Conservation (phyloP, 345 rosid species). For the Eucalyptus pauciflora region DNA sequence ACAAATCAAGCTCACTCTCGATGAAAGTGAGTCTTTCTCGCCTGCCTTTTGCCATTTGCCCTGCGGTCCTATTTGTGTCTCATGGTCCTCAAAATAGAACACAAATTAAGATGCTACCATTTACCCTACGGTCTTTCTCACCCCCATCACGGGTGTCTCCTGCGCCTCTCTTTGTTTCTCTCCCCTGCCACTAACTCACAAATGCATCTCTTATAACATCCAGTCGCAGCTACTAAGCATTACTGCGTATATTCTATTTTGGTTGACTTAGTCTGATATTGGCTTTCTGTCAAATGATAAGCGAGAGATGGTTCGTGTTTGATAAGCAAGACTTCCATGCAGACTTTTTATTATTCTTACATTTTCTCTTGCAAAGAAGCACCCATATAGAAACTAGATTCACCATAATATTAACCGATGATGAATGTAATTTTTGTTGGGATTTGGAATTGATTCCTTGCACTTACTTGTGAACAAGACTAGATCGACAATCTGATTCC, state of each 20-base stretch:
- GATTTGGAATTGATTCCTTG: too few species aligned
- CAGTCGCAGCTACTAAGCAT: background rate
- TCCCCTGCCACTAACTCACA: background rate
- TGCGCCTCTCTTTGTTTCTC: background rate
- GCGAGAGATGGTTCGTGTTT: background rate
- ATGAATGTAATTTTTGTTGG: background rate
- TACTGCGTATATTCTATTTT: background rate
- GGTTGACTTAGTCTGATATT: background rate
- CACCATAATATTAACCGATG: background rate
- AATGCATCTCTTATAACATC: background rate
- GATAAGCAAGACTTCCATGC: background rate
- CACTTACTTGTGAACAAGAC: rapidly evolving
- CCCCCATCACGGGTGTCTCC: too few species aligned
- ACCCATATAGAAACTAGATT: background rate
- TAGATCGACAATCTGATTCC: rapidly evolving
- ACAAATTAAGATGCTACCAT: background rate
- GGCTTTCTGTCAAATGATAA: background rate
- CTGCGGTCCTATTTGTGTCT: background rate
- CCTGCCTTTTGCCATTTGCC: background rate
- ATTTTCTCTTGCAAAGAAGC: background rate
- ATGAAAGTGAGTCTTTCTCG: background rate
- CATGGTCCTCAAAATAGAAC: background rate
- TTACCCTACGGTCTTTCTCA: too few species aligned
- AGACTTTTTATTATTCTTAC: background rate
- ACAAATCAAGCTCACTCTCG: too few species aligned